These are phyloP conservation scores for Climacium dendroides DNA, from an alignment of 225 moss, liverwort and hornwort genomes.

Conservation along the genomic window DNA sequence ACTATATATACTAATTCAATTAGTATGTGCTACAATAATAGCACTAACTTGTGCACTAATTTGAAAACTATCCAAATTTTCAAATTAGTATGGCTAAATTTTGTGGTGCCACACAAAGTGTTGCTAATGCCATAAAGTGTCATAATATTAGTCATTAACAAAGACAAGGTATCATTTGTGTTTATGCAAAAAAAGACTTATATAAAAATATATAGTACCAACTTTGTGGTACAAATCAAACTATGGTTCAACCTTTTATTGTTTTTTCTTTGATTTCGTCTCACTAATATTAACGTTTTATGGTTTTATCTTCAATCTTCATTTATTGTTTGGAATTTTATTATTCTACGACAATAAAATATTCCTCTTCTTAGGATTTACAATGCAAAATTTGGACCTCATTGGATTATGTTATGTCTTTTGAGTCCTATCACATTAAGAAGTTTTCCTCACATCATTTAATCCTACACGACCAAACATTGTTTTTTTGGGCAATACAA, in stretches of 20 bases:
- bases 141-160: not conserved
- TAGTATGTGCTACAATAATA: fast-evolving
- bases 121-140: not conserved
- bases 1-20: not conserved
- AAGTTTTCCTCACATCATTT: not conserved
- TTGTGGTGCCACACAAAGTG: no score
- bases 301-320: not conserved
- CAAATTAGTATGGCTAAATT: not conserved
- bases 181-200: not conserved
- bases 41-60: not conserved
- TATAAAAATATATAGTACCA: not conserved
- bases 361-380: not conserved
- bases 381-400: not conserved
- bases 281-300: not conserved
- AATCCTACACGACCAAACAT: not conserved
- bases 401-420: not conserved
- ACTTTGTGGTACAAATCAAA: not conserved
- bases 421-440: not conserved
- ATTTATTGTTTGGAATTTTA: not conserved
- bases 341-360: not conserved
- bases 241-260: not conserved
- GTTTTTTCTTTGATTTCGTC: not conserved
- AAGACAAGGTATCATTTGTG: not conserved
- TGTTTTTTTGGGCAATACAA: no score
- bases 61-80: not conserved